Evolutionary conservation across 1,284 basidiomycete species (phyloP).

Genomic region (Moniliophthora roreri): DNA sequence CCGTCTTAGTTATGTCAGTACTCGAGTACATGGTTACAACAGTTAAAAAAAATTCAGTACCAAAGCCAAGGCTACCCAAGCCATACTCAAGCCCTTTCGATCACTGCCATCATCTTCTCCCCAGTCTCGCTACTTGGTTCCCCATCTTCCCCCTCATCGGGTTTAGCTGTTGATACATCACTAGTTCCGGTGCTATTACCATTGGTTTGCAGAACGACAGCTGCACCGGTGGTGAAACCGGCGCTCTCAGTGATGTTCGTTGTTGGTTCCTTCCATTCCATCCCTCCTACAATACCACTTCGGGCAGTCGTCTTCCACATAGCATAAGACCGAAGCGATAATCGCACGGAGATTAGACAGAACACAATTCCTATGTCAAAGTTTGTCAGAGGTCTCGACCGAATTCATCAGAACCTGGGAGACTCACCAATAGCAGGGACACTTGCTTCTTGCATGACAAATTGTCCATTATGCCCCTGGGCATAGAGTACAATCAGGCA

Average conservation of each 20-base stretch:
- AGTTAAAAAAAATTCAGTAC: too few relatives aligned
- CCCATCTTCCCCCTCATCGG: too few relatives aligned
- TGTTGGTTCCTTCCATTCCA: conserved; percentile 3
- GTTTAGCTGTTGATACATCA: too few relatives aligned
- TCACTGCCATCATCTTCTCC: too few relatives aligned
- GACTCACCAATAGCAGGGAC: conserved; percentile 30
- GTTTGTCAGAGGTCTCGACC: too few relatives aligned
- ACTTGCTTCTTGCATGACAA: conserved; percentile 26
- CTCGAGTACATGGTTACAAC: too few relatives aligned
- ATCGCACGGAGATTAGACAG: not conserved
- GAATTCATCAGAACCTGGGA: not conserved
- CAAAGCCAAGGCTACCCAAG: too few relatives aligned
- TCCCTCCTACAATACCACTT: not conserved
- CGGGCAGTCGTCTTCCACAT: conserved; percentile 1
- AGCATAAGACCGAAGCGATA: conserved; percentile 1
- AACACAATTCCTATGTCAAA: not conserved
- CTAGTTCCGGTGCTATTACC: too few relatives aligned
- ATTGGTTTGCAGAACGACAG: too few relatives aligned
- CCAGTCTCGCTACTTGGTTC: too few relatives aligned
- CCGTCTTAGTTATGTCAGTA: too few relatives aligned
- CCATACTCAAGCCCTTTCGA: too few relatives aligned
- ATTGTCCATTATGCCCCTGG: conserved; percentile 26
- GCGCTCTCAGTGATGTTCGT: not conserved
- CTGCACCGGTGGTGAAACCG: not conserved
- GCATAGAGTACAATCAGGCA: conserved; percentile 29